Evolutionary conservation across 257 asterid species (phyloP).

Genomic region (Jacaranda copaia): DNA sequence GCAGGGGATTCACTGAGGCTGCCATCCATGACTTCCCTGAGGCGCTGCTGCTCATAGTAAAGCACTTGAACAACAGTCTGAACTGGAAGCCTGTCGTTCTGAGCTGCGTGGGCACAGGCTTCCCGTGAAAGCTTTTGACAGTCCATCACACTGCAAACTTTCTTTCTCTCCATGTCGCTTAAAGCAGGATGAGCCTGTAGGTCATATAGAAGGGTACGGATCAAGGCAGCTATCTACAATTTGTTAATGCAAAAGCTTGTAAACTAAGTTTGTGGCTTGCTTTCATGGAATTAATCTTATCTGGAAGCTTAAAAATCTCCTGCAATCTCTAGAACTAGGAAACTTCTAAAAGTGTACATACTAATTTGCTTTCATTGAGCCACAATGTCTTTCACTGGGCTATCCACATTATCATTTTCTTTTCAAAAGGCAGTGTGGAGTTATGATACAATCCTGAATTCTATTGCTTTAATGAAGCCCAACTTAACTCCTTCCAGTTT

Average conservation of each 20-base stretch:
- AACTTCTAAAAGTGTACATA: no score
- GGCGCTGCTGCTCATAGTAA: constrained; percentile 88
- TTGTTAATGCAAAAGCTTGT: neutral
- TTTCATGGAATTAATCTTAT: no score
- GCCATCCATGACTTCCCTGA: constrained; percentile 66
- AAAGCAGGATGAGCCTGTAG: constrained; percentile 82
- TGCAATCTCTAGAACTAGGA: no score
- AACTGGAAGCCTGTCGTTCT: constrained; percentile 84
- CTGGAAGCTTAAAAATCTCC: no score
- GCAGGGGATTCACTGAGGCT: constrained; percentile 47
- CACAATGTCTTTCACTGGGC: no score
- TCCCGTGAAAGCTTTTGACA: constrained; percentile 89
- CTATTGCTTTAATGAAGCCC: no score
- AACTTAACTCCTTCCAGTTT: no score
- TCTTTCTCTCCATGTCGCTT: constrained; percentile 83
- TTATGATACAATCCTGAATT: no score
- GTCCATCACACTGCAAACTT: constrained; percentile 87
- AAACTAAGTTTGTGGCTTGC: no score
- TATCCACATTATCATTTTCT: no score
- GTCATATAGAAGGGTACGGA: neutral
- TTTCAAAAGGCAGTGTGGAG: no score
- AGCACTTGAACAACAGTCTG: constrained; percentile 90
- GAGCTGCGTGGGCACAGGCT: constrained; percentile 93
- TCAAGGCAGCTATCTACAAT: neutral
- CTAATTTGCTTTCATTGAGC: no score